Conservation (phyloP, 495 filamentous ascomycete genomes). For the Aspergillus sclerotioniger region DNA sequence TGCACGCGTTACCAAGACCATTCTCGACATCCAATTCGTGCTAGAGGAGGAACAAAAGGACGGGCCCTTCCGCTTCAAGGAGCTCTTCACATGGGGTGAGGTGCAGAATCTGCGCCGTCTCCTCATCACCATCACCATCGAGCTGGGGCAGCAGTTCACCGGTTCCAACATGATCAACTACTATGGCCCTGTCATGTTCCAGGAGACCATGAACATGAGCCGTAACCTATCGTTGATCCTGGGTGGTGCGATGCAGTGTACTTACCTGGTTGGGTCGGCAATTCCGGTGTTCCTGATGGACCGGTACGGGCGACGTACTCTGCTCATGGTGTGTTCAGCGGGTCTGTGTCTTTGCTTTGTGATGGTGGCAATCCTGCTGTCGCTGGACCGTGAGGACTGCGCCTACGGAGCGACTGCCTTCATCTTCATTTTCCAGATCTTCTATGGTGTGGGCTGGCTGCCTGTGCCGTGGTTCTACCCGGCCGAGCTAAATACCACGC, state of each 20-base stretch:
- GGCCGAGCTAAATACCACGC: slow-evolving; percentile 56
- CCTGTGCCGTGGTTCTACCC: slow-evolving; percentile 66
- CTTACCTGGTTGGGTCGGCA: slow-evolving; percentile 35
- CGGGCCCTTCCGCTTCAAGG: slow-evolving; percentile 39
- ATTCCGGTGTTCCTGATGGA: slow-evolving; percentile 49
- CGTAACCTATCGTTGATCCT: slow-evolving; percentile 51
- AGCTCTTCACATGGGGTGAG: slow-evolving; percentile 36
- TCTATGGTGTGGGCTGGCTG: slow-evolving; percentile 34
- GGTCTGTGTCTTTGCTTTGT: slow-evolving; percentile 46
- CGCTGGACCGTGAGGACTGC: slow-evolving; percentile 20
- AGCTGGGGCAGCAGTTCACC: slow-evolving; percentile 40
- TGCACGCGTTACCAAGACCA: slow-evolving; percentile 15
- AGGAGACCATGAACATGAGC: slow-evolving; percentile 50
- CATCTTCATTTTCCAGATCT: slow-evolving; percentile 43
- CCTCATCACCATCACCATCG: slow-evolving; percentile 33
- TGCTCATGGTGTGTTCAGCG: slow-evolving; percentile 47
- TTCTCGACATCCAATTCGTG: slow-evolving; percentile 34
- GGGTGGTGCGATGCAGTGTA: slow-evolving; percentile 46
- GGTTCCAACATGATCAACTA: slow-evolving; percentile 57
- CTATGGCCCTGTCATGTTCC: slow-evolving; percentile 46
- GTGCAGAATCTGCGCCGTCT: slow-evolving; percentile 41
- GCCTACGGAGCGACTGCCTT: slow-evolving; percentile 41
- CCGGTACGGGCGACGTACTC: slow-evolving; percentile 46
- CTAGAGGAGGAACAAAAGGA: slow-evolving; percentile 37
- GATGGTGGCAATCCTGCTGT: slow-evolving; percentile 32